A percentile compares a stretch with the other conserved stretches of the same genome.
These are phyloP conservation scores for Trichoderma sp. DNA, from an alignment of 2,329 filamentous ascomycete species.

Conservation along the genomic window DNA sequence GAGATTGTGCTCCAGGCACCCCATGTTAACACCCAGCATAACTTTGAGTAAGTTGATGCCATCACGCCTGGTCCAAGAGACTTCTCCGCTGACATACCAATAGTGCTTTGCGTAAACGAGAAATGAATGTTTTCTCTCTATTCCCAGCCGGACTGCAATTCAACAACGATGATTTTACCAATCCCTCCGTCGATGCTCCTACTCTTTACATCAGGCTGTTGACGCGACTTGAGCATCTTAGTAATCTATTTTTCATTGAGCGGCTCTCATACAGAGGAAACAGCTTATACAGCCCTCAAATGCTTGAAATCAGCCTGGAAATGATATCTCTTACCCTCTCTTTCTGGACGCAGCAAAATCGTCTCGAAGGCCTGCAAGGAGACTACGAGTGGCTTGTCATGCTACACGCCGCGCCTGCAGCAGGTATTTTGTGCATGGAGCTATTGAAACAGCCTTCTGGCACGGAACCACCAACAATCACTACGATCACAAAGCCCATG, in stretches of 20 bases:
- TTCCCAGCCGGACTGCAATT: slow-evolving; percentile 15
- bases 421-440: slow-evolving; percentile 47
- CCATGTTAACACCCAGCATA: neutral
- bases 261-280: slow-evolving; percentile 48
- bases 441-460: slow-evolving; percentile 36
- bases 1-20: slow-evolving; percentile 15
- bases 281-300: slow-evolving; percentile 37
- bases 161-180: slow-evolving; percentile 40
- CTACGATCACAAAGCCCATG: slow-evolving; percentile 39
- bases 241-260: slow-evolving; percentile 57
- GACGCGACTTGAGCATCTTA: slow-evolving; percentile 46
- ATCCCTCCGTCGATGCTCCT: slow-evolving; percentile 41
- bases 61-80: no score
- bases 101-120: neutral
- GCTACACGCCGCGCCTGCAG: slow-evolving; percentile 45
- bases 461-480: neutral
- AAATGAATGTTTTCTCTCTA: neutral
- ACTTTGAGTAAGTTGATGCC: slow-evolving; percentile 1
- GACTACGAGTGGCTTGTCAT: slow-evolving; percentile 49
- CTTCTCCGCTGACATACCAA: neutral
- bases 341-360: slow-evolving; percentile 46
- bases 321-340: slow-evolving; percentile 43
- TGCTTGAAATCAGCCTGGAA: slow-evolving; percentile 42
- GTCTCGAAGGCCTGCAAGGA: slow-evolving; percentile 37
- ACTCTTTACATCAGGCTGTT: slow-evolving; percentile 43